These are phyloP conservation scores for Diplocarpon mali DNA, from an alignment of 2,329 filamentous ascomycete genomes.

Conservation along the genomic window DNA sequence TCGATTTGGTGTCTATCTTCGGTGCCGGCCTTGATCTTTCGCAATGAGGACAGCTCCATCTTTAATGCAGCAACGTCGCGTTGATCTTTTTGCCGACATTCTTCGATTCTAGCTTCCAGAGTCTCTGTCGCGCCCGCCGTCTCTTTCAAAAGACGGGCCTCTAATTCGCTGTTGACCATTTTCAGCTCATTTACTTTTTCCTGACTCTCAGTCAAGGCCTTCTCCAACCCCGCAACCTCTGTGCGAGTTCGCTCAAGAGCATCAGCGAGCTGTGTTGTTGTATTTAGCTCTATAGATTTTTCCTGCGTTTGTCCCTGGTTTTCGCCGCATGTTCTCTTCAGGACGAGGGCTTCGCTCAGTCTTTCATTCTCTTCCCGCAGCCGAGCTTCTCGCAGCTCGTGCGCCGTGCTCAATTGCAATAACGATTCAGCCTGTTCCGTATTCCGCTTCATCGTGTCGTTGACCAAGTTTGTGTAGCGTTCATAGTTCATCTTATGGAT, in stretches of 20 bases:
- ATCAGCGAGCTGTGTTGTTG: background rate
- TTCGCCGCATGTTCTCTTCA: background rate
- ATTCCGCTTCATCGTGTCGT: background rate
- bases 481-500: background rate
- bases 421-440: background rate
- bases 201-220: background rate
- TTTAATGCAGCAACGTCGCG: background rate
- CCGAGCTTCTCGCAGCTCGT: background rate
- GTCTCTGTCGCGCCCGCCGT: background rate
- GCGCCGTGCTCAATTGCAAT: background rate
- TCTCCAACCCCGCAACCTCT: background rate
- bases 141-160: background rate
- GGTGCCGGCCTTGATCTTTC: background rate
- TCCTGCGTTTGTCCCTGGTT: background rate
- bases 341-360: background rate
- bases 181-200: background rate
- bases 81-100: background rate
- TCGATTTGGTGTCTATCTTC: background rate
- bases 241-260: too few species aligned
- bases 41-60: background rate
- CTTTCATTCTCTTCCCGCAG: background rate
- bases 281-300: background rate
- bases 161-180: too few species aligned
- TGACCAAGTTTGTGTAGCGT: background rate
- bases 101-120: background rate